Base-by-base conservation (phyloP, 768 basidiomycete genomes). In the Lentinula raphanica region DNA sequence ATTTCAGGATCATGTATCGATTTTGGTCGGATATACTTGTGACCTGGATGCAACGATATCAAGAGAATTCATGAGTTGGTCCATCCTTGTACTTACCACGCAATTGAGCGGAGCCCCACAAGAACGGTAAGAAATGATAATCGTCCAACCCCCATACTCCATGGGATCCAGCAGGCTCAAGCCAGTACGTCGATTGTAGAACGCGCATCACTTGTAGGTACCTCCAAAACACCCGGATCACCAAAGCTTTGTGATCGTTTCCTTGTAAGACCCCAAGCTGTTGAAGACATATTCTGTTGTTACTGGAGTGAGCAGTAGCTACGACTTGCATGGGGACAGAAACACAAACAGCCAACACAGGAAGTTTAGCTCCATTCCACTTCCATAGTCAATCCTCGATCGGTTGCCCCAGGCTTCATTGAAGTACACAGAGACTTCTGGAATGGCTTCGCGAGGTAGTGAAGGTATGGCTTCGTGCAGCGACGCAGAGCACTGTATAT, bases 361-460 rank as follows among this genome's bases (percentile, higher is more conserved):
- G 66, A 98, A 99, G 71, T 98, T 96, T 44, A 98, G 79, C 68
- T 99, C 97, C 96, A 98, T 98, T 13, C 97, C 97, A 65, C 94
- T 97, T n/a, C 97, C 97, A 71, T 99, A 99, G 72, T 99, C 97
- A 55, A 99, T 94, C 8, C 97, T 78, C 49, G 88, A 83, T 28
- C 89, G 76, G 69, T 90, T 97, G 0, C 97, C 97, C 95, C 95
- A 98, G 15, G 87, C 74, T 67, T 95, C 92, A 36, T 77, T 73
- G 66, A 98, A 89, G 69, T 98, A 99, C 0, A 76, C 78, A 2
- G 86, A 81, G 3, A 97, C 71, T 67, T 98, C 96, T 4, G 75
- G 67, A 3, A 84, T 77, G 0, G 85, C 80, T 3, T 82, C 83
- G 2, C 65, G 49, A 0, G 87, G 82, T 2, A 94, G 69, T 5